Evolutionary conservation across 2,329 filamentous ascomycete genomes (phyloP), one percentile per base, ranked within the genome.

Genomic region (Aspergillus novoparasiticus): DNA sequence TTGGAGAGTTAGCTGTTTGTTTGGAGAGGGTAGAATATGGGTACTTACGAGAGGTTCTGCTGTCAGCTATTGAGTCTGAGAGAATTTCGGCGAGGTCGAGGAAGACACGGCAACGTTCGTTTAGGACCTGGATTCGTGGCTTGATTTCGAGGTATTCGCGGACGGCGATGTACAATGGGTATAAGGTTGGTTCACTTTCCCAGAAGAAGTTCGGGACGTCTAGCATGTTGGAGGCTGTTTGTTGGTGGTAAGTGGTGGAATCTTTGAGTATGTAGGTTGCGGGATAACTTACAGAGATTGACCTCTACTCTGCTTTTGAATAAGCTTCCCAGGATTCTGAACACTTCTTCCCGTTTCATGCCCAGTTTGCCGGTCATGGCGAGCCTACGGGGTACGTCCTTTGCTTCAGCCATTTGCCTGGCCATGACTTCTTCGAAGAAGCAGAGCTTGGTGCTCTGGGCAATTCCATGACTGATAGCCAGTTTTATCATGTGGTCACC

Each of bases 401-500:
- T 93, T 2, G 95, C 94, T 70, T 94, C 90, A 6, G 89, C 83
- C 94, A 99, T 97, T 1, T 96, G 97, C 72, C 92, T 87, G 57
- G 91, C 90, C 94, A 99, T 97, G 62, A 91, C 87, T 79, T 97
- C 95, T 77, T 99, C 95, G 72, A 99, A 99, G 76, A 95, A 93
- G 74, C 91, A 95, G 46, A 99, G 83, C 78, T 97, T 98, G 0
- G 95, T 99, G 77, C 94, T 97, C 79, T 99, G 95, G 0, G 93
- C 93, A 70, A 99, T 97, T 43, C 94, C 95, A 76, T 99, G 95
- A 76, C 92, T 96, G 82, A 99, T 99, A 39, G 94, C 93, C 19
- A 99, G 85, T 80, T 98, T 98, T 76, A 98, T 96, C 94, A 99
- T 98, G 80, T 99, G 95, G 80, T 99, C 95, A 45, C 92, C 90